Base-by-base conservation (phyloP, 2,329 filamentous ascomycete genomes). In the Sordariomycetes sp. region DNA sequence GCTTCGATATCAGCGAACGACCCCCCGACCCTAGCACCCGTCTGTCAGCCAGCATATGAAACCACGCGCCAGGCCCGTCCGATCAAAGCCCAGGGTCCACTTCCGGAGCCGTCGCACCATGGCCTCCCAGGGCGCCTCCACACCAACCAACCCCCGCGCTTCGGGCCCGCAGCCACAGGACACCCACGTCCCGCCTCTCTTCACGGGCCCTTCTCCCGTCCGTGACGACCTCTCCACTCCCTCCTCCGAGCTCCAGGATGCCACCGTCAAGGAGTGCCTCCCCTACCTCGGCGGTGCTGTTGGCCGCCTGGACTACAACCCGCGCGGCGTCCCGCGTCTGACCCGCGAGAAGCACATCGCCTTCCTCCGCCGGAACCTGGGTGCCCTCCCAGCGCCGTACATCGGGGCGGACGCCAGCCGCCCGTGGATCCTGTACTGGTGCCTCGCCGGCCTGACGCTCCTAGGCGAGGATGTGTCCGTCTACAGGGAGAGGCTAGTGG, bases 341-440 rank as follows among this genome's bases (percentile, higher is more conserved):
- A 80, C 86, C 64, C 83, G 87, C 50, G 74, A 74, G 61, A 75
- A 75, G 50, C 85, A 87, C 71, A 75, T 82, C 60, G 71, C 69
- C 37, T 92, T 90, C 67, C 72, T 92, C 55, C 77, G 79, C 62
- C 78, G 76, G 63, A 76, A 75, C 63, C 72, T 87, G 35, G 76
- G 75, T 25, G 76, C 76, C 54, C 83, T 95, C 61, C 90, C 93
- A 0, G 74, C 80, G 8, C 76, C 75, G 3, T 96, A 88, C 71
- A 84, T 87, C 57, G 79, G 79, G 54, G 82, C 91, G 64, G 94
- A 99, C 76, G 87, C 94, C 35, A 92, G 89, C 68, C 79, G 93
- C 58, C 92, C 94, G 11, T 99, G 94, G 94, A 82, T 96, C 66
- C 79, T 96, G 62, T 97, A 97, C 74, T 99, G 94, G 94, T 88